Evolutionary conservation across 2,329 filamentous ascomycete species (phyloP), one percentile per base, ranked within the genome.

Genomic region (Colletotrichum nymphaeae): DNA sequence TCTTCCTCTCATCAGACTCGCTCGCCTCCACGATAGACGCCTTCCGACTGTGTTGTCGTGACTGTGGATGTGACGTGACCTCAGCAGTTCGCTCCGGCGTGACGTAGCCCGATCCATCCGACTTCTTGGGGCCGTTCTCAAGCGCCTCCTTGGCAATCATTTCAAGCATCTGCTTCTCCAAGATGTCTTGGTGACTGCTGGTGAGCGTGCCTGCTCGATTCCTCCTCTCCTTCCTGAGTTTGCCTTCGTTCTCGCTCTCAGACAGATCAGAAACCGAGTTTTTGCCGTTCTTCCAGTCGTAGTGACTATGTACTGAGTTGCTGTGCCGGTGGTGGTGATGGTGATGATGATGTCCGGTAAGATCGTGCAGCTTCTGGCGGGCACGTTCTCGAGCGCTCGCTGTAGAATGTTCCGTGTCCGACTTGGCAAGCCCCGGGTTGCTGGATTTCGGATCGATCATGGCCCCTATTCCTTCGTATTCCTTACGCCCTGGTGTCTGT

Each of bases 141-240:
- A 81, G 80, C 6, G 84, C 85, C 78, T 92, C 89, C 73, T 86
- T 86, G 6, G 87, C 87, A 73, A 91, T 85, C 83, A 91, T 88
- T 70, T 91, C 89, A 71, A 87, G 81, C 89, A 92, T 91, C 77
- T 91, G 90, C 78, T 89, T 90, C 74, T 90, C 88, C 14, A 92
- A 80, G 14, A 91, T 81, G 69, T 90, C 87, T 73, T 86, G 87
- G 28, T 84, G 84, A 57, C 81, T 85, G 75, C 85, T 88, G 59
- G 85, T 86, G 67, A 87, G 83, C 1, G 88, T 90, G 12, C 84
- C 86, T 19, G 80, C 84, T 49, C 86, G 85, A 26, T 77, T 80
- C 63, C 83, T 81, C 75, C 79, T 81, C 62, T 79, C 83, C 30
- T 82, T 82, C 71, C 78, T 79, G 9, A 26, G 55, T 35, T 26